phyloP scores from a whole-genome alignment of 768 basidiomycete species.

The Pleurotus cornucopiae region DNA sequence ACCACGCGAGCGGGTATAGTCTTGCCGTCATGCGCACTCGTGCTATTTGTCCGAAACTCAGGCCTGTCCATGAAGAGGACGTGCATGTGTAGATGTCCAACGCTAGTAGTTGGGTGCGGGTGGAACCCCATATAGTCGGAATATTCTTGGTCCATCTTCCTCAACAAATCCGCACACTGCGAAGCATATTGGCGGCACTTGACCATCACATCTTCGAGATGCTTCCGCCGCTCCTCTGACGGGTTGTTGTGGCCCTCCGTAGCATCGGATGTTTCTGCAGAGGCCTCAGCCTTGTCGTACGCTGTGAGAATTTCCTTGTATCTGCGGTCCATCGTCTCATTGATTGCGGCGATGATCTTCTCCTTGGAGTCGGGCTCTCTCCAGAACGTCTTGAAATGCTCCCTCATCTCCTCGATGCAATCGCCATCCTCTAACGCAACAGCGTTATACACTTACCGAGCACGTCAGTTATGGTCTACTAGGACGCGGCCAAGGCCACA shows the following conservation, averaged over 20 bases:
- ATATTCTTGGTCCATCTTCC: not conserved
- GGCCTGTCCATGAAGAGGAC: not conserved
- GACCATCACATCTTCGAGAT: too few relatives aligned
- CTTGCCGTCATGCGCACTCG: conserved; percentile 12
- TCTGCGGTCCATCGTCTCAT: not conserved
- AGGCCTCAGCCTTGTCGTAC: not conserved
- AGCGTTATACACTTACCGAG: not conserved
- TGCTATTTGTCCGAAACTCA: not conserved
- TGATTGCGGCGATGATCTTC: not conserved
- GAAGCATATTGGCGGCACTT: too few relatives aligned
- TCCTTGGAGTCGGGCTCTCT: not conserved
- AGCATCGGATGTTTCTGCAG: too few relatives aligned
- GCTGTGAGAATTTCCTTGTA: not conserved
- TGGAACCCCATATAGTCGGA: conserved; percentile 11
- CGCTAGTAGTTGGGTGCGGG: conserved; percentile 10
- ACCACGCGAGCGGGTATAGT: conserved; percentile 11
- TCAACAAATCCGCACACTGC: not conserved
- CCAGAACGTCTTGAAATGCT: not conserved
- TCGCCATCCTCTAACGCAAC: not conserved
- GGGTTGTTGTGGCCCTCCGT: too few relatives aligned
- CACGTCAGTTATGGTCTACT: not conserved
- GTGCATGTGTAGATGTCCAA: conserved; percentile 15
- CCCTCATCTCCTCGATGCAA: not conserved
- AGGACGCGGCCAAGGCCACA: not conserved
- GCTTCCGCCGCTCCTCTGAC: too few relatives aligned